phyloP scores from a whole-genome alignment of 192 early-diverging fungal genomes.

The Entrophospora sp. region DNA sequence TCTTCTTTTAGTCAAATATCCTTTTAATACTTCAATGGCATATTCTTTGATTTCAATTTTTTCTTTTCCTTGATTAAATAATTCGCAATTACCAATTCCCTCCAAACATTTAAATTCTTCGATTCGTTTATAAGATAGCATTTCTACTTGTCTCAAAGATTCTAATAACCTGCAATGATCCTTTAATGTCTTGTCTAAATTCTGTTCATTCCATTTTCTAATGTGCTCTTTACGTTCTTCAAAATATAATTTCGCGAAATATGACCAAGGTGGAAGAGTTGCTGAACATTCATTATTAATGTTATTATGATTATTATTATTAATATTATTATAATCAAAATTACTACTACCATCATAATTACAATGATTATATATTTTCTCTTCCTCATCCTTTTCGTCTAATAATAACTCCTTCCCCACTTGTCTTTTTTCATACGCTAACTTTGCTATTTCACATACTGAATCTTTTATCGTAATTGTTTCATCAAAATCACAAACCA shows the following conservation, averaged over 20 bases:
- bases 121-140: constrained; percentile 5
- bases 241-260: constrained; percentile 11
- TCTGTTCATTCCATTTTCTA: background rate
- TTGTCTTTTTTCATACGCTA: constrained; percentile 13
- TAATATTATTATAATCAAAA: too few relatives aligned
- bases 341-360: too few relatives aligned
- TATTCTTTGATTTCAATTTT: background rate
- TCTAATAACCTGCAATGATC: constrained; percentile 6
- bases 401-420: background rate
- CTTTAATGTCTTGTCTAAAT: background rate
- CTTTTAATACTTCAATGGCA: background rate
- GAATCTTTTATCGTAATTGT: constrained; percentile 16
- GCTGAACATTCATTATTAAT: background rate
- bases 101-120: constrained; percentile 1
- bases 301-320: background rate
- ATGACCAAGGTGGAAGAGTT: constrained; percentile 21
- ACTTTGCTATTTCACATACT: constrained; percentile 6
- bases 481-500: constrained; percentile 20
- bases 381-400: background rate
- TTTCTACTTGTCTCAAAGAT: constrained; percentile 8
- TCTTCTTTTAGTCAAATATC: background rate
- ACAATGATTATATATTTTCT: too few relatives aligned
- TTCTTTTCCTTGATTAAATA: background rate
- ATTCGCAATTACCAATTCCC: background rate
- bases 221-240: constrained; percentile 15